phyloP scores from a whole-genome alignment of 352 stramenopile genomes.

The Pythium dissotocum region DNA sequence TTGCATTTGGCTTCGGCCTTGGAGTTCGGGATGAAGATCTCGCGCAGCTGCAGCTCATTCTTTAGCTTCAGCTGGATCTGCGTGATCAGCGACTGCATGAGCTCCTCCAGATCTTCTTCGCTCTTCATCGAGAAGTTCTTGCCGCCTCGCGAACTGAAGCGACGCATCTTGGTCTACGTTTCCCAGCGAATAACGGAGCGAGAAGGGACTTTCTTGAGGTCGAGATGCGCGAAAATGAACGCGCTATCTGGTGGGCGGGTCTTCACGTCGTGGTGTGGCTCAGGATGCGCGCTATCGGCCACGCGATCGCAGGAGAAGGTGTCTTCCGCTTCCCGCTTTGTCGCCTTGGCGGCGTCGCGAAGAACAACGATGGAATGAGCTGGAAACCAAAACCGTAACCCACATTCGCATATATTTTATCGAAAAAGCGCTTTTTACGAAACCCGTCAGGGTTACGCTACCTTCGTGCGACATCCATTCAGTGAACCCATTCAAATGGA shows the following conservation, averaged over 20 bases:
- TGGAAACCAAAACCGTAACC: slow-evolving; percentile 1
- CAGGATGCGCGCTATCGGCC: background rate
- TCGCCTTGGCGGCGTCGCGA: background rate
- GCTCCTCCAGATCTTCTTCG: slow-evolving; percentile 82
- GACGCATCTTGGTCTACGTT: slow-evolving; percentile 19
- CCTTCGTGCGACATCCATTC: background rate
- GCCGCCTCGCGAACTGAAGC: slow-evolving; percentile 30
- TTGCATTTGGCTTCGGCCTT: slow-evolving; percentile 86
- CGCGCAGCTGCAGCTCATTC: slow-evolving; percentile 77
- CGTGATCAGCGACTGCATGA: slow-evolving; percentile 80
- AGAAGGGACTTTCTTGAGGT: background rate
- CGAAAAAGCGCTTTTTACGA: background rate
- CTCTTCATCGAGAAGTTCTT: slow-evolving; percentile 83
- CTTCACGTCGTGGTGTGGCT: background rate
- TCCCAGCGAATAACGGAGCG: background rate
- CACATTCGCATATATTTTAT: background rate
- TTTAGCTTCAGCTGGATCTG: slow-evolving; percentile 88
- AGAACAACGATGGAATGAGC: slow-evolving; percentile 17
- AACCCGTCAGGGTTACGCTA: background rate
- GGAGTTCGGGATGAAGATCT: slow-evolving; percentile 89
- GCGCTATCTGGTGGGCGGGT: background rate
- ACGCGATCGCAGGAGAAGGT: slow-evolving; percentile 10
- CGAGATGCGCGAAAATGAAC: background rate
- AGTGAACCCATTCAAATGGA: background rate
- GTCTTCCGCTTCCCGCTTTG: slow-evolving; percentile 7